phyloP scores from a whole-genome alignment of 495 filamentous ascomycete species.

The Corynascus novoguineensis region DNA sequence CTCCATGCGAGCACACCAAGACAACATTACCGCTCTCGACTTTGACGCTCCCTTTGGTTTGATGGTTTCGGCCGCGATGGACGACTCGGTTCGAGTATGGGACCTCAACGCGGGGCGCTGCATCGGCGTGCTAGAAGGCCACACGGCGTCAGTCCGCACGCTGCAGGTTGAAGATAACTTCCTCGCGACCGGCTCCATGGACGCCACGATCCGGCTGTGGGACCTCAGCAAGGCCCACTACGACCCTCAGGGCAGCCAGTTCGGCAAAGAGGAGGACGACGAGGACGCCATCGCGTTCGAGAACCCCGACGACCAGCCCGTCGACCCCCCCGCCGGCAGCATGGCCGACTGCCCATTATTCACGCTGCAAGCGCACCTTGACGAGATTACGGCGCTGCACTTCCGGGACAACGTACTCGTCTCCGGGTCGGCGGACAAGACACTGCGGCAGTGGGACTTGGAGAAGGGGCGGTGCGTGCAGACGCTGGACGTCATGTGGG shows the following conservation, averaged over 20 bases:
- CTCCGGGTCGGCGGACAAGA: constrained; percentile 96
- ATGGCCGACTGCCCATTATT: constrained; percentile 85
- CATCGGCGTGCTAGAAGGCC: constrained; percentile 83
- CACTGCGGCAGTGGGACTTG: constrained; percentile 94
- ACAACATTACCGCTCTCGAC: constrained; percentile 84
- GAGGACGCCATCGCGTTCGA: constrained; percentile 57
- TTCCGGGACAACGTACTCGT: constrained; percentile 84
- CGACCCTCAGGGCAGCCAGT: constrained; percentile 56
- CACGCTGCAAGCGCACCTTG: constrained; percentile 83
- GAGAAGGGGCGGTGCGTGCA: constrained; percentile 93
- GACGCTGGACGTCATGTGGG: constrained; percentile 98
- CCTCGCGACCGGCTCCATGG: constrained; percentile 90
- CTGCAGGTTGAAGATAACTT: constrained; percentile 95
- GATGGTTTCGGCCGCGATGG: constrained; percentile 88
- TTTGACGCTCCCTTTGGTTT: constrained; percentile 96
- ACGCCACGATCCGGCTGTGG: constrained; percentile 93
- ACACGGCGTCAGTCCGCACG: constrained; percentile 88
- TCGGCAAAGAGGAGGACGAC: constrained; percentile 59
- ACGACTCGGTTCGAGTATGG: constrained; percentile 97
- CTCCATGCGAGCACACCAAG: constrained; percentile 80
- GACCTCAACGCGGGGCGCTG: constrained; percentile 90
- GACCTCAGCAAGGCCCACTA: constrained; percentile 64
- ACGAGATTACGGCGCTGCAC: constrained; percentile 89
- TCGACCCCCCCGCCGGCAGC: constrained; percentile 60
- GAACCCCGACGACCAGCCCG: constrained; percentile 53